Conservation (phyloP, 2,329 filamentous ascomycete species). For the Fusarium solani-melongenae region DNA sequence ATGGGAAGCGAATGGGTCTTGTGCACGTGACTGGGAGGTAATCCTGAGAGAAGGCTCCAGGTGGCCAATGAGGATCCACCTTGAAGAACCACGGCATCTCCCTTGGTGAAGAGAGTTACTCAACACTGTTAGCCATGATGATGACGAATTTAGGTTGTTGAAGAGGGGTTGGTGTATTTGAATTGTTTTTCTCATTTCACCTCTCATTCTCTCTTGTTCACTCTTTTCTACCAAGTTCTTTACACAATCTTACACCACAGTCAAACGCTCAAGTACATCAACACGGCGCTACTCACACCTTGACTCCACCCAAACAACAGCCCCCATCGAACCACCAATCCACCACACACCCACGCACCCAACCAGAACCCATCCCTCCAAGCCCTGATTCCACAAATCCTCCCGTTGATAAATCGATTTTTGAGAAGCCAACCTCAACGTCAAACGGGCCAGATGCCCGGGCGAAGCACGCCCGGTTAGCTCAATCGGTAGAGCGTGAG, state of each 20-base stretch:
- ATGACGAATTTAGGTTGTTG: background rate
- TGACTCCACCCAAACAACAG: background rate
- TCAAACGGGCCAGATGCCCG: constrained; percentile 51
- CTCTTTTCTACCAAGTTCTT: background rate
- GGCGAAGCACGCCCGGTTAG: constrained; percentile 58
- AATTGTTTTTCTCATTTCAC: too few species aligned
- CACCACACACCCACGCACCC: background rate
- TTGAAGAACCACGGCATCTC: background rate
- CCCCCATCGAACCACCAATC: constrained; percentile 7
- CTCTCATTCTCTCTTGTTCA: too few species aligned
- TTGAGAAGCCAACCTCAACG: constrained; percentile 8
- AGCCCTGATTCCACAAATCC: background rate
- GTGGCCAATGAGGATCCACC: constrained; percentile 24
- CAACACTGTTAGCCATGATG: background rate
- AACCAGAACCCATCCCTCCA: background rate
- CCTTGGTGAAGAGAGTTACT: background rate
- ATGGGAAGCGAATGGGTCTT: constrained; percentile 45
- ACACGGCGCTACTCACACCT: background rate
- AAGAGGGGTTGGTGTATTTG: too few species aligned
- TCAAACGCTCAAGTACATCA: background rate
- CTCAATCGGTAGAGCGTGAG: constrained; percentile 70
- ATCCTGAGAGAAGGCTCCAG: background rate
- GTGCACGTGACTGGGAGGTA: constrained; percentile 46
- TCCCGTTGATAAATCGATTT: background rate
- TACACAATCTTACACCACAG: background rate